Base-by-base conservation (phyloP, 768 basidiomycete genomes). In the Phylloporus sp. region DNA sequence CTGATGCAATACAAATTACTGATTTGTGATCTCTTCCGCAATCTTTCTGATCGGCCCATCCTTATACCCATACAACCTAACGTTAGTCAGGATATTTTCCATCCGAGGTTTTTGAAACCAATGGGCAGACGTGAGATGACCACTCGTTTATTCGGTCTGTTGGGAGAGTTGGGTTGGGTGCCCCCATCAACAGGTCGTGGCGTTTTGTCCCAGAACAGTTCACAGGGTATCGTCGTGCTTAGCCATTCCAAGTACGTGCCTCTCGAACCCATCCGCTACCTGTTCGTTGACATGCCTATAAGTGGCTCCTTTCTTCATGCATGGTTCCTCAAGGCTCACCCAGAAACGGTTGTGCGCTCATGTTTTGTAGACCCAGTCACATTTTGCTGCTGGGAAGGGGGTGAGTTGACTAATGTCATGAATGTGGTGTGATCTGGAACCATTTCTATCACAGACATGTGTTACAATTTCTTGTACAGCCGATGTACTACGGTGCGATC, bases 331-430 rank as follows among this genome's bases (percentile, higher is more conserved):
- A 97, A 95, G 67, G 78, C 78, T 18, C 74, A 84, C 48, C 85
- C 91, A 2, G 70, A 79, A 18, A 75, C 95, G 59, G 72, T 87
- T 41, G 71, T 73, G 2, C 79, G 92, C 4, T 93, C 86, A 9
- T 92, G 90, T 64, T 93, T 97, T 62, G 86, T 94, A 28, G 95
- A 98, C 63, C 92, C 95, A 9, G 86, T 89, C 26, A 81, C 86
- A 0, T 91, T 94, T 68, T 94, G 91, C 67, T 82, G 87, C 6
- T 97, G 93, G 93, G 94, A 97, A 79, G 93, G 92, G 53, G 87
- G 88, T 87, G 59, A 53, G 80, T 75, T 9, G 29, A 38, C 40
- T 50, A 13, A 23, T 31, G 18, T 12, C 5, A 5, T 11, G 32
- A 28, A 23, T 27, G 20, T 49, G 23, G 34, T 5, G 27, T 47